These are phyloP conservation scores for Backusella luteola DNA, from an alignment of 192 early-diverging fungal species.

Conservation along the genomic window DNA sequence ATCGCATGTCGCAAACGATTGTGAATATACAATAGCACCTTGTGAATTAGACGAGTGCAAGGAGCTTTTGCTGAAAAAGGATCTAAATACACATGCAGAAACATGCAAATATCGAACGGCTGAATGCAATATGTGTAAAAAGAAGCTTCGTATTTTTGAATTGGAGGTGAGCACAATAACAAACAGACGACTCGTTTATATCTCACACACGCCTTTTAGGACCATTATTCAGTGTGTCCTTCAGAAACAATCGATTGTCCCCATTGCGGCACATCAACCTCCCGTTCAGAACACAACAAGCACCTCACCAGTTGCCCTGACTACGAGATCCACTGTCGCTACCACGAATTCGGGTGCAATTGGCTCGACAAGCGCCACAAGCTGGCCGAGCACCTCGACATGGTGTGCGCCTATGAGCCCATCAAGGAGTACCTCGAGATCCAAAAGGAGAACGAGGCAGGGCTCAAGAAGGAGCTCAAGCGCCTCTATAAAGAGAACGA, in stretches of 20 bases:
- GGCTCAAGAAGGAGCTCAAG: conserved; percentile 45
- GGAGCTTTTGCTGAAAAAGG: conserved; percentile 52
- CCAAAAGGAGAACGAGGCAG: conserved; percentile 43
- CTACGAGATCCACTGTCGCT: conserved; percentile 38
- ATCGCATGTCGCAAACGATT: conserved; percentile 56
- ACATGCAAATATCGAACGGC: conserved; percentile 54
- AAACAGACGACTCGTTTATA: not conserved
- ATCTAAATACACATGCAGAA: conserved; percentile 51
- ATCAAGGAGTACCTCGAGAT: conserved; percentile 53
- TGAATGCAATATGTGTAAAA: conserved; percentile 57
- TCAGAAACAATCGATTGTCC: conserved; percentile 53
- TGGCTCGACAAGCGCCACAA: conserved; percentile 54
- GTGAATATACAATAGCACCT: conserved; percentile 45
- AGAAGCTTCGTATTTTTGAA: conserved; percentile 45
- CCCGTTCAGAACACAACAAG: conserved; percentile 38
- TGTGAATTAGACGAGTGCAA: conserved; percentile 58
- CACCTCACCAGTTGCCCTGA: conserved; percentile 49
- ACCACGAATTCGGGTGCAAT: conserved; percentile 54
- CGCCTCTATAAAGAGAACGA: conserved; percentile 37
- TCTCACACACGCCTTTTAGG: not conserved
- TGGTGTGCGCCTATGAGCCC: conserved; percentile 58
- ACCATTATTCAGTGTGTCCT: conserved; percentile 55
- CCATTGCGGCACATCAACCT: conserved; percentile 45
- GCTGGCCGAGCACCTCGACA: conserved; percentile 39
- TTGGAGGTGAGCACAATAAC: conserved; percentile 26